Evolutionary conservation across 2,329 filamentous ascomycete genomes (phyloP).

Genomic region (Harringtonia aguacate): DNA sequence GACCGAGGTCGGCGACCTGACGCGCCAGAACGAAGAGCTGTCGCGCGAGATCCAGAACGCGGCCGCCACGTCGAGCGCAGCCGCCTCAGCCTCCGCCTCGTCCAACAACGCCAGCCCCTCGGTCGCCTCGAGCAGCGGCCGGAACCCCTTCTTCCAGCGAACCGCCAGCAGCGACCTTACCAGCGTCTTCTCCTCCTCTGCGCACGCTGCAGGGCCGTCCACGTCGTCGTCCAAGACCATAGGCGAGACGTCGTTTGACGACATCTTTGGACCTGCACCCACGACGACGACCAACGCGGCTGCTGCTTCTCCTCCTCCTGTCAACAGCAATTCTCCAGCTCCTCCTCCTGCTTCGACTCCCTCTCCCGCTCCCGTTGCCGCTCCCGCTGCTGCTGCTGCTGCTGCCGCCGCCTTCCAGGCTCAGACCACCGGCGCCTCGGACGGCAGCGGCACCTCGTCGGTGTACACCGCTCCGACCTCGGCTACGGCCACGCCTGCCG

Average conservation of each 20-base stretch:
- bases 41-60: slow-evolving; percentile 38
- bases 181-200: slow-evolving; percentile 40
- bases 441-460: slow-evolving; percentile 40
- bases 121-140: slow-evolving; percentile 59
- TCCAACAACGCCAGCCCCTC: slow-evolving; percentile 53
- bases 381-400: slow-evolving; percentile 9
- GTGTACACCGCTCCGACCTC: slow-evolving; percentile 43
- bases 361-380: slow-evolving; percentile 17
- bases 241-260: slow-evolving; percentile 67
- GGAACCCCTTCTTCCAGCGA: slow-evolving; percentile 89
- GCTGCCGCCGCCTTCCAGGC: slow-evolving; percentile 47
- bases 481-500: slow-evolving; percentile 42
- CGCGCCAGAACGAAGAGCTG: slow-evolving; percentile 50
- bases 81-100: slow-evolving; percentile 15
- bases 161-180: slow-evolving; percentile 51
- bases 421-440: slow-evolving; percentile 47
- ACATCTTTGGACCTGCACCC: slow-evolving; percentile 62
- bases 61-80: slow-evolving; percentile 22
- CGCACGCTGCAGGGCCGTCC: slow-evolving; percentile 19
- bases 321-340: not conserved
- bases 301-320: too few relatives aligned
- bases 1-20: slow-evolving; percentile 61
- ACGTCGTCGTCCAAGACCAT: slow-evolving; percentile 28
- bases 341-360: slow-evolving; percentile 19
- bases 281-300: slow-evolving; percentile 16